A percentile compares a stretch with the other conserved stretches of the same genome.
Conservation (phyloP, 2,329 filamentous ascomycete species). For the Fusarium pseudocircinatum region DNA sequence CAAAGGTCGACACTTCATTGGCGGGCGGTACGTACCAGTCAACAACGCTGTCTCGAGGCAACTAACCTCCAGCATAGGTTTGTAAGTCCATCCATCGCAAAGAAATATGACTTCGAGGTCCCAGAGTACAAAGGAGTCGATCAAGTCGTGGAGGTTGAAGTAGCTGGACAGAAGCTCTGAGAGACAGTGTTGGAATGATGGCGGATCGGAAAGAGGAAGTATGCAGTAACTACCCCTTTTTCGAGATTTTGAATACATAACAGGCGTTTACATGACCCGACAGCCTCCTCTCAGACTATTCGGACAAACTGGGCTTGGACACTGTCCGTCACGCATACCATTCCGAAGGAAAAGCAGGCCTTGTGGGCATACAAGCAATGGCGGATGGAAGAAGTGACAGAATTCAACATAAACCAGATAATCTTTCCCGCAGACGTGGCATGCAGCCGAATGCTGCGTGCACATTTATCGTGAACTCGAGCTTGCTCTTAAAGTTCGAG, state of each 20-base stretch:
- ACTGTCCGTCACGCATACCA: constrained; percentile 63
- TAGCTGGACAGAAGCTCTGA: constrained; percentile 63
- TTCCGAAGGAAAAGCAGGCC: constrained; percentile 52
- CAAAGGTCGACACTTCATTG: constrained; percentile 88
- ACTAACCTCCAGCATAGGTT: constrained; percentile 65
- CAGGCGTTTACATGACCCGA: constrained; percentile 58
- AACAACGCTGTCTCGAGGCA: not conserved
- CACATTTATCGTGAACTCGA: constrained; percentile 63
- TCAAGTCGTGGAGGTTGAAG: constrained; percentile 82
- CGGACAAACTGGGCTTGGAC: constrained; percentile 68
- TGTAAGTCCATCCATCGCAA: constrained; percentile 77
- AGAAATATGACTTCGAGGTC: constrained; percentile 86
- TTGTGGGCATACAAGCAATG: constrained; percentile 57
- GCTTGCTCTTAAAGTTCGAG: constrained; percentile 30
- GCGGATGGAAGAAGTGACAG: constrained; percentile 62
- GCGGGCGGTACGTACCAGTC: constrained; percentile 71
- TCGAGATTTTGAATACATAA: constrained; percentile 13
- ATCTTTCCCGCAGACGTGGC: constrained; percentile 68
- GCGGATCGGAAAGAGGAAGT: constrained; percentile 7
- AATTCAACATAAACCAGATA: constrained; percentile 69
- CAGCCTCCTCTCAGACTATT: constrained; percentile 67
- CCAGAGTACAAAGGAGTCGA: constrained; percentile 87
- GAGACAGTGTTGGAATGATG: not conserved
- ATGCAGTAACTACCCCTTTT: constrained; percentile 1
- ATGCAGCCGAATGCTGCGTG: constrained; percentile 65